Percentiles rank a stretch among this genome's conserved stretches.
Evolutionary conservation across 805 yeast genomes (phyloP).

Genomic region (Debaryomyces prosopidis): DNA sequence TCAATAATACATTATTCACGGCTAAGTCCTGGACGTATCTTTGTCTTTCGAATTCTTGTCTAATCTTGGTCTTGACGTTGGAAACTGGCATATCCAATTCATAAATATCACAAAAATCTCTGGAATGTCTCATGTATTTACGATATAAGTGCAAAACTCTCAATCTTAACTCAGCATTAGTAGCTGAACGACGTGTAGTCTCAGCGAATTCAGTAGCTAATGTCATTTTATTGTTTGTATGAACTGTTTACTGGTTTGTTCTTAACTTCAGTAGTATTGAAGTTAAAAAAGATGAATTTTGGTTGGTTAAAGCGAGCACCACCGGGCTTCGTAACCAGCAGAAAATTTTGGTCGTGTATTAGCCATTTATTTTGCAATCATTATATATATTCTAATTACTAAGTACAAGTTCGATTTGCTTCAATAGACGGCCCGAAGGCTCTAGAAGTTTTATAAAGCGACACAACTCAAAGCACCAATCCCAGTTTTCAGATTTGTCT

Average conservation of each 20-base stretch:
- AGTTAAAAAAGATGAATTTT: slow-evolving; percentile 15
- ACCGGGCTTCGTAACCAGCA: slow-evolving; percentile 5
- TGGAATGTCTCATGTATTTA: slow-evolving; percentile 63
- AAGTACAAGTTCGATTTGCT: not conserved
- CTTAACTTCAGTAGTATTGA: slow-evolving; percentile 4
- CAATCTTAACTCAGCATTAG: slow-evolving; percentile 58
- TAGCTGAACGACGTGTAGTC: slow-evolving; percentile 66
- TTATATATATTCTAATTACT: not conserved
- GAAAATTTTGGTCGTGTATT: not conserved
- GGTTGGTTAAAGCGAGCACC: slow-evolving; percentile 20
- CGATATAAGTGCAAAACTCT: slow-evolving; percentile 74
- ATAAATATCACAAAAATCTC: slow-evolving; percentile 60
- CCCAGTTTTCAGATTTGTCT: slow-evolving; percentile 43
- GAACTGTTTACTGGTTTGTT: not conserved
- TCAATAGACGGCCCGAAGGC: slow-evolving; percentile 36
- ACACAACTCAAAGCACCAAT: slow-evolving; percentile 55
- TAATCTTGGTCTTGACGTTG: slow-evolving; percentile 74
- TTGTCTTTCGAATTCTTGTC: slow-evolving; percentile 88
- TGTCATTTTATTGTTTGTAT: slow-evolving; percentile 41
- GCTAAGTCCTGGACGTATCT: slow-evolving; percentile 69
- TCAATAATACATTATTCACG: slow-evolving; percentile 65
- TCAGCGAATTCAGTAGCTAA: slow-evolving; percentile 83
- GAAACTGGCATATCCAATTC: slow-evolving; percentile 78
- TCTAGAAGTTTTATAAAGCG: slow-evolving; percentile 54
- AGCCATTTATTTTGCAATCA: not conserved